Evolutionary conservation across 176 grass and related monocot species (phyloP), one percentile per base, ranked within the genome.

Genomic region (Oryza meyeriana): DNA sequence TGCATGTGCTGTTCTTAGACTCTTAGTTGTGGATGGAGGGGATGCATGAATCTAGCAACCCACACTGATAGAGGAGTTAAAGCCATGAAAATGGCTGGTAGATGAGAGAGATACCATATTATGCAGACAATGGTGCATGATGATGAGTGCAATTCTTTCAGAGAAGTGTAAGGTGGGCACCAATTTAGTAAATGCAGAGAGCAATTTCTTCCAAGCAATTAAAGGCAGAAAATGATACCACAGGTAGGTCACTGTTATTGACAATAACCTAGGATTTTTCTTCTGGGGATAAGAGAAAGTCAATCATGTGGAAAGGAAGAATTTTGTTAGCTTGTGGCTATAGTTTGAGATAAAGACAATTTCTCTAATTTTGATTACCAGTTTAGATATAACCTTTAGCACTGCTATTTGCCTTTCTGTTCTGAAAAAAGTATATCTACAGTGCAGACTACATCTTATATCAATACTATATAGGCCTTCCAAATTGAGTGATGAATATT

Each of bases 211-310:
- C 34, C 22, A 61, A 45, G 22, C 45, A 85, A 48, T 73, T 72
- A 32, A 78, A 36, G 22, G 8, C 8, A 82, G 59, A 85, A 85
- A 81, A 32, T 81, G 87, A 88, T 50, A 61, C 36, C 3, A 45
- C 59, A 32, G 32, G 38, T 69, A 82, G 22, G 32, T 66, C 59
- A 59, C n/a, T 78, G 58, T 45, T 20, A 59, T 59, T 59, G 12
- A 27, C 59, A 40, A 65, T 17, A 76, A 77, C 72, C 27, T 64
- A 81, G 22, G 69, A 47, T 70, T 45, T 64, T 81, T 73, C 32
- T 33, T 16, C 5, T 81, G 22, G 3, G 16, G 57, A 72, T 44
- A 65, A 85, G 57, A 58, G 63, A 59, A 25, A n/a, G 52, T 58
- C 70, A 34, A 32, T 65, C 5, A 26, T 34, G n/a, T 50, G 41